Evolutionary conservation across 140 eudicot genomes (phyloP), one percentile per base, ranked within the genome.

Genomic region (Flaveria floridana): DNA sequence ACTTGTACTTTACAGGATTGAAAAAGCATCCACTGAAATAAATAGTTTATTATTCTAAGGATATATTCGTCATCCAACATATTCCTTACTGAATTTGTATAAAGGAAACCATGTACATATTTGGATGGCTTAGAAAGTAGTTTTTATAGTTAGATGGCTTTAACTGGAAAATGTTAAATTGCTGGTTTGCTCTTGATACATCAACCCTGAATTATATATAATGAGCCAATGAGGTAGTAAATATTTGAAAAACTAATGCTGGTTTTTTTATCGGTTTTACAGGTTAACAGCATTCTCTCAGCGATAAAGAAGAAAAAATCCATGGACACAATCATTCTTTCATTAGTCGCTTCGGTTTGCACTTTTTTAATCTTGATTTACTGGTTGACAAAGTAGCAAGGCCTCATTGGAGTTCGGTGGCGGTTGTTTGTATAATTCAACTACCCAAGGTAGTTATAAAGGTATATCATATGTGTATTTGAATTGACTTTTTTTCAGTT

Each of bases 251-350:
- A 63, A 63, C 0, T 30, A 63, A 28, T 28, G 34, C 26, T 0
- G 7, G 50, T 44, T 18, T 56, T 55, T 34, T 25, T 5, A 52
- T 50, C 58, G 73, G 78, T 77, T 53, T 76, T 71, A 76, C 87
- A 95, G 99, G 96, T 95, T 71, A 91, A 91, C 75, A 86, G 81
- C 76, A 88, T 95, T 75, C 86, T 95, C n/a, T 83, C 89, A 2
- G 79, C 96, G 30, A 95, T 95, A 87, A 95, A 95, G 89, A 95
- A 92, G 95, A 95, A 91, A 76, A 95, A 91, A 87, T 95, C 99
- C 0, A 84, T 88, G 99, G 99, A 95, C 80, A 91, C 99, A 28
- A 88, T 95, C 75, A 89, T 95, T 73, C 96, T 95, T 78, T 95
- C 97, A 21, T 88, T 95, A 70, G 95, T 95, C 26, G 99, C 97